Conservation (phyloP, 129 eudicot genomes). For the Logfia minima region DNA sequence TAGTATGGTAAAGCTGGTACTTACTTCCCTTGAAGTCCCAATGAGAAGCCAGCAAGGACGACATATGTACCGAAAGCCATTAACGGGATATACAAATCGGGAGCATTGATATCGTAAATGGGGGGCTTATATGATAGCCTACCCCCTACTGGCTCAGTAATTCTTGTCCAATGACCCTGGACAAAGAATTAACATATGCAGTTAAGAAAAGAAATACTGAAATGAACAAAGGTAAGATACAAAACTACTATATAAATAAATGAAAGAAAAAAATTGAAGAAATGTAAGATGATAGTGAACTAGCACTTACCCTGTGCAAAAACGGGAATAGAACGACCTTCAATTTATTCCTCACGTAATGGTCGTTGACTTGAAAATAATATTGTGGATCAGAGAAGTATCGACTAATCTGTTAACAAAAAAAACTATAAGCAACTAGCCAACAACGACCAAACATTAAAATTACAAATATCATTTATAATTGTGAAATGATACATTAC, state of each 20-base stretch:
- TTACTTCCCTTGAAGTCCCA: slow-evolving; percentile 80
- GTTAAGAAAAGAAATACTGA: background rate
- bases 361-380: slow-evolving; percentile 66
- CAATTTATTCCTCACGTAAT: slow-evolving; percentile 68
- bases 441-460: background rate
- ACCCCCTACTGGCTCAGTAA: slow-evolving; percentile 72
- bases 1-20: slow-evolving; percentile 14
- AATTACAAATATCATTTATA: slow-evolving; percentile 11
- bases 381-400: slow-evolving; percentile 74
- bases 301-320: slow-evolving; percentile 61
- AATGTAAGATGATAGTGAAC: background rate
- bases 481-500: slow-evolving; percentile 1
- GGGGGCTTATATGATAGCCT: slow-evolving; percentile 73
- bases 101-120: slow-evolving; percentile 71
- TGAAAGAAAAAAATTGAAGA: background rate
- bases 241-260: background rate
- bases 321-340: slow-evolving; percentile 66
- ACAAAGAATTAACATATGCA: slow-evolving; percentile 11
- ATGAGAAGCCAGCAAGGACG: slow-evolving; percentile 60
- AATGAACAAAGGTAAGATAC: background rate
- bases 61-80: slow-evolving; percentile 72
- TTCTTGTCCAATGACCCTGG: slow-evolving; percentile 79
- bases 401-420: slow-evolving; percentile 55
- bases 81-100: slow-evolving; percentile 65
- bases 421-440: slow-evolving; percentile 2